A percentile compares a stretch with the other conserved stretches of the same genome.
Evolutionary conservation across 371 early-diverging fungal genomes (phyloP).

Genomic region (Apophysomyces ossiformis): DNA sequence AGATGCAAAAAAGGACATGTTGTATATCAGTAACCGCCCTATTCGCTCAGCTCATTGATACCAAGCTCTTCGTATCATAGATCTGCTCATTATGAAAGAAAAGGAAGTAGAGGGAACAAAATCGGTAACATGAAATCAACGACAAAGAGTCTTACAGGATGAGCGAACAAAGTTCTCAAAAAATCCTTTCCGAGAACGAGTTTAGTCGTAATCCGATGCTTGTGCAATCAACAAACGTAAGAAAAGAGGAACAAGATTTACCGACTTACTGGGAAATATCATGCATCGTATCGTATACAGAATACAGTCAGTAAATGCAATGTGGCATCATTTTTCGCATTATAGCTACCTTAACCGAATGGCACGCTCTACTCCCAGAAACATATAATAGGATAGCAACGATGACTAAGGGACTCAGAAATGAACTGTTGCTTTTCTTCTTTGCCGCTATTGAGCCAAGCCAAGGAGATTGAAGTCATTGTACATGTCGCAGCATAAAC

Average conservation of each 20-base stretch:
- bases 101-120: not conserved
- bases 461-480: constrained; percentile 3
- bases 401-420: not conserved
- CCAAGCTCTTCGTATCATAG: not conserved
- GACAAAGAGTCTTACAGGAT: not conserved
- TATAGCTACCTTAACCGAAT: not conserved
- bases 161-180: not conserved
- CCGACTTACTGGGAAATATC: not conserved
- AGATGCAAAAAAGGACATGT: not conserved
- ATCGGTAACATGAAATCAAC: not conserved
- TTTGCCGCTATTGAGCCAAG: not conserved
- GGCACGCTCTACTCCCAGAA: not conserved
- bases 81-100: not conserved
- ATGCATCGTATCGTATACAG: not conserved
- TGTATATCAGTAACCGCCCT: not conserved
- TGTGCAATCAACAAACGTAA: not conserved
- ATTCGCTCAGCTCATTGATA: not conserved
- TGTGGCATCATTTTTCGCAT: constrained; percentile 2
- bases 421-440: not conserved
- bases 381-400: too few relatives aligned
- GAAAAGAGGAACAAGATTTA: not conserved
- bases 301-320: not conserved
- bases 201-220: not conserved
- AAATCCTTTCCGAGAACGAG: not conserved
- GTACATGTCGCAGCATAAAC: not conserved